Evolutionary conservation across 768 basidiomycete species (phyloP).

Genomic region (Sistotremastrum suecicum): DNA sequence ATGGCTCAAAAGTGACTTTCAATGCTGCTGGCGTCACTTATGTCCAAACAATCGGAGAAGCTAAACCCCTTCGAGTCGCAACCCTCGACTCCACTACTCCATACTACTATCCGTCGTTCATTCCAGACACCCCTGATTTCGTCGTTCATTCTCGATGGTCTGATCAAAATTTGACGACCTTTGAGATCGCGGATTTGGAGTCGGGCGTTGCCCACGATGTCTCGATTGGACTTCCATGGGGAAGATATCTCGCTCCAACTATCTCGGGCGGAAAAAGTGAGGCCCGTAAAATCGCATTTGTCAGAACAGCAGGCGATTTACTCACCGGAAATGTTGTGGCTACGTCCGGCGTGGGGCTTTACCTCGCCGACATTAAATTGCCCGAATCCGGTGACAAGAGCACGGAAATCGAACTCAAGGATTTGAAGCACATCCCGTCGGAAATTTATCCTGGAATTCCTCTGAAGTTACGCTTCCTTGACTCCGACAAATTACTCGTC

Average conservation of each 20-base stretch:
- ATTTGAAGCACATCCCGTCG: slow-evolving; percentile 36
- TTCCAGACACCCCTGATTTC: slow-evolving; percentile 31
- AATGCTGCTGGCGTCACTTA: slow-evolving; percentile 53
- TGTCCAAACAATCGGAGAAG: slow-evolving; percentile 26
- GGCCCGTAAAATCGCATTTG: slow-evolving; percentile 40
- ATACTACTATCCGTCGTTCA: slow-evolving; percentile 59
- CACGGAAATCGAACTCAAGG: slow-evolving; percentile 25
- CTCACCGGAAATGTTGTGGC: slow-evolving; percentile 54
- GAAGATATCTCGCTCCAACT: slow-evolving; percentile 49
- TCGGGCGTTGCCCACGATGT: slow-evolving; percentile 32
- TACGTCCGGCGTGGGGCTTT: slow-evolving; percentile 48
- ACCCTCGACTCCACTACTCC: slow-evolving; percentile 30
- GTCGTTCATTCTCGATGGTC: slow-evolving; percentile 61
- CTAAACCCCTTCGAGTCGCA: slow-evolving; percentile 22
- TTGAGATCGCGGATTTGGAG: slow-evolving; percentile 47
- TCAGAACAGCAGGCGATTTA: slow-evolving; percentile 44
- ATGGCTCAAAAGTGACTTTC: slow-evolving; percentile 41
- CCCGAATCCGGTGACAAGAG: slow-evolving; percentile 18
- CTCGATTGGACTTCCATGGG: slow-evolving; percentile 37
- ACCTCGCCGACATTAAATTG: slow-evolving; percentile 44
- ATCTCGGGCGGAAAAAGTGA: slow-evolving; percentile 25
- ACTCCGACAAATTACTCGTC: slow-evolving; percentile 38
- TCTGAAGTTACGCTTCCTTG: slow-evolving; percentile 41
- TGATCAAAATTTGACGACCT: slow-evolving; percentile 41
- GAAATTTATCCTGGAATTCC: slow-evolving; percentile 31